These are phyloP conservation scores for Inga laurina DNA, from an alignment of 306 rosid species.

Conservation along the genomic window DNA sequence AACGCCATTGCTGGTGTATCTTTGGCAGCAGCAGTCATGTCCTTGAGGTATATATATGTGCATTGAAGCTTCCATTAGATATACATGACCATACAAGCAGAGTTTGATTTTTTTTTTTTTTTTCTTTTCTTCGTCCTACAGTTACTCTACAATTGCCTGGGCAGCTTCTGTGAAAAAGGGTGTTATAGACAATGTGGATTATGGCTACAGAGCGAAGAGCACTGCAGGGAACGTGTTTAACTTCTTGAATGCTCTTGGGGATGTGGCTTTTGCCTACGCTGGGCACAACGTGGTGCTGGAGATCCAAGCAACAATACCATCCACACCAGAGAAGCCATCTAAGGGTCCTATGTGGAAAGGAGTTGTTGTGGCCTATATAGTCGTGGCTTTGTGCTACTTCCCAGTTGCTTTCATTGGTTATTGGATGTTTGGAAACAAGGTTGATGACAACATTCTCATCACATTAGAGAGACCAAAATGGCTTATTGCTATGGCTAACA, in stretches of 20 bases:
- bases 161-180: conserved; percentile 64
- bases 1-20: conserved; percentile 72
- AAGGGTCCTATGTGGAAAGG: conserved; percentile 97
- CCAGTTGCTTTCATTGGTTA: conserved; percentile 87
- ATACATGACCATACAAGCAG: background rate
- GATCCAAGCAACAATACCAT: conserved; percentile 95
- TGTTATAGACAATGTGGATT: conserved; percentile 54
- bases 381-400: conserved; percentile 89
- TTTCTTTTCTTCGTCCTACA: conserved; percentile 32
- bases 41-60: conserved; percentile 52
- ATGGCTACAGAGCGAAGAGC: conserved; percentile 49
- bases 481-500: conserved; percentile 83
- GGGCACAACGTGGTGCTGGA: conserved; percentile 96
- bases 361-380: conserved; percentile 76
- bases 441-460: conserved; percentile 60
- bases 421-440: conserved; percentile 67
- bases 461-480: conserved; percentile 68
- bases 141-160: conserved; percentile 97
- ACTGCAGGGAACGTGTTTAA: conserved; percentile 56
- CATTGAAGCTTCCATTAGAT: background rate
- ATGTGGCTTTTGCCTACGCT: conserved; percentile 89
- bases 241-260: conserved; percentile 76
- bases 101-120: background rate
- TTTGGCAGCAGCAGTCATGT: conserved; percentile 81
- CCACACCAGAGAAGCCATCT: conserved; percentile 88